Percentiles rank a stretch among this genome's conserved stretches.
Evolutionary conservation across 768 basidiomycete species (phyloP).

Genomic region (Boletus edulis): DNA sequence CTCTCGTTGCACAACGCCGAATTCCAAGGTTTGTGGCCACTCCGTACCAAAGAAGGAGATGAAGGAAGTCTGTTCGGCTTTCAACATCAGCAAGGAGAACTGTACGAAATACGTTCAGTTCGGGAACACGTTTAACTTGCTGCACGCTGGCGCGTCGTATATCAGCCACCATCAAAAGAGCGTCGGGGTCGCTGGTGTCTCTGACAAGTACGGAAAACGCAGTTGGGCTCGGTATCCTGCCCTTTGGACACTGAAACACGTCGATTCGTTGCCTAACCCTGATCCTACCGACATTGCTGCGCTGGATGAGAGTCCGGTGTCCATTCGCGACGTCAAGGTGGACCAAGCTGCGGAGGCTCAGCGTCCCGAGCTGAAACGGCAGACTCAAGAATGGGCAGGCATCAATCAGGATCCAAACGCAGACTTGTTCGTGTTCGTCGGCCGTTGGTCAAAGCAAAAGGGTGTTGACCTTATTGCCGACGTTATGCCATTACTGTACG

Average conservation of each 20-base stretch:
- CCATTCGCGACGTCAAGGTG: slow-evolving; percentile 69
- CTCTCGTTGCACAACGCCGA: slow-evolving; percentile 95
- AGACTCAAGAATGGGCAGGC: slow-evolving; percentile 94
- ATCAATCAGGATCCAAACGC: slow-evolving; percentile 89
- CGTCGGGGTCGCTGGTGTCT: slow-evolving; percentile 92
- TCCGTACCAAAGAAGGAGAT: slow-evolving; percentile 97
- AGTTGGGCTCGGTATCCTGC: slow-evolving; percentile 97
- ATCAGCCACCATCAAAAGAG: slow-evolving; percentile 93
- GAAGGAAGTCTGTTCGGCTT: slow-evolving; percentile 97
- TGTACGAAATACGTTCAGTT: slow-evolving; percentile 98
- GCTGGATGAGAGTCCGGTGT: slow-evolving; percentile 73
- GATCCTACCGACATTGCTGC: slow-evolving; percentile 95
- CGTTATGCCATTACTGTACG: slow-evolving; percentile 86
- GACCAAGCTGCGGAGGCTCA: slow-evolving; percentile 84
- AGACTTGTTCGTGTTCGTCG: slow-evolving; percentile 93
- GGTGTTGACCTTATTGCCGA: slow-evolving; percentile 97
- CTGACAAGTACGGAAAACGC: slow-evolving; percentile 96
- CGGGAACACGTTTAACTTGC: slow-evolving; percentile 94
- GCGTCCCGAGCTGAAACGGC: slow-evolving; percentile 86
- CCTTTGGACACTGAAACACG: slow-evolving; percentile 92
- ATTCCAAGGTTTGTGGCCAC: slow-evolving; percentile 95
- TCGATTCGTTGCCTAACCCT: slow-evolving; percentile 93
- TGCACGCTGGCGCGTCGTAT: slow-evolving; percentile 91
- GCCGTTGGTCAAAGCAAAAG: slow-evolving; percentile 98
- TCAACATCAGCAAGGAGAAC: slow-evolving; percentile 94